Evolutionary conservation across 2,329 filamentous ascomycete species (phyloP).

Genomic region (Rugonectria rugulosa): DNA sequence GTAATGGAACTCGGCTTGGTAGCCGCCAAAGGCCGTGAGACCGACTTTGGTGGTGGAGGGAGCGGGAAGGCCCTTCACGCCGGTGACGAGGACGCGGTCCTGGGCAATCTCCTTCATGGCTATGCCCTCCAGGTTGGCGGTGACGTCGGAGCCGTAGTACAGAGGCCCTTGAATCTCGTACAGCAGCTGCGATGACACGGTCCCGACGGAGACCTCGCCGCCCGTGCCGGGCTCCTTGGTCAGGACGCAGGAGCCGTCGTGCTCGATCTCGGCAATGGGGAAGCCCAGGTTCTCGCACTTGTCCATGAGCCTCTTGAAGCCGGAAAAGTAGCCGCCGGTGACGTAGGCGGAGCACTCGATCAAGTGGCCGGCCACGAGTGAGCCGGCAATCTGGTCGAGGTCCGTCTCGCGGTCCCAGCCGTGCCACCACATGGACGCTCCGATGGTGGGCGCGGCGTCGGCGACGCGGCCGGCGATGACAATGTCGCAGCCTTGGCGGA

Average conservation of each 20-base stretch:
- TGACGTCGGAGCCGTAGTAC: conserved; percentile 51
- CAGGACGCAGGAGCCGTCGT: conserved; percentile 41
- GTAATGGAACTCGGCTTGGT: conserved; percentile 53
- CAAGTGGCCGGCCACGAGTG: conserved; percentile 57
- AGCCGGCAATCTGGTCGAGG: conserved; percentile 55
- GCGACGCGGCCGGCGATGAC: conserved; percentile 55
- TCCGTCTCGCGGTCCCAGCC: conserved; percentile 53
- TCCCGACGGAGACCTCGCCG: conserved; percentile 44
- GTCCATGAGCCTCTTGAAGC: conserved; percentile 43
- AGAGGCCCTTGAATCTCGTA: conserved; percentile 51
- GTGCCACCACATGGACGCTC: conserved; percentile 62
- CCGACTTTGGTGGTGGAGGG: conserved; percentile 42
- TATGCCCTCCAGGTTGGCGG: conserved; percentile 45
- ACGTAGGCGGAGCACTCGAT: conserved; percentile 62
- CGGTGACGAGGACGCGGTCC: conserved; percentile 38
- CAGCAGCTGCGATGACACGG: conserved; percentile 43
- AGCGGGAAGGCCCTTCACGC: conserved; percentile 27
- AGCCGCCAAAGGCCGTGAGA: conserved; percentile 50
- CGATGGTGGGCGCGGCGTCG: conserved; percentile 59
- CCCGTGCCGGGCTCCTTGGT: conserved; percentile 43
- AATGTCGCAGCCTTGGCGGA: conserved; percentile 52
- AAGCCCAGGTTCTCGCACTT: conserved; percentile 36
- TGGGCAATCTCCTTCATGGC: conserved; percentile 55
- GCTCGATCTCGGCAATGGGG: conserved; percentile 44
- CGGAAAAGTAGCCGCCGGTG: conserved; percentile 61